Evolutionary conservation across 768 basidiomycete genomes (phyloP).

Genomic region (Mycena galopus): DNA sequence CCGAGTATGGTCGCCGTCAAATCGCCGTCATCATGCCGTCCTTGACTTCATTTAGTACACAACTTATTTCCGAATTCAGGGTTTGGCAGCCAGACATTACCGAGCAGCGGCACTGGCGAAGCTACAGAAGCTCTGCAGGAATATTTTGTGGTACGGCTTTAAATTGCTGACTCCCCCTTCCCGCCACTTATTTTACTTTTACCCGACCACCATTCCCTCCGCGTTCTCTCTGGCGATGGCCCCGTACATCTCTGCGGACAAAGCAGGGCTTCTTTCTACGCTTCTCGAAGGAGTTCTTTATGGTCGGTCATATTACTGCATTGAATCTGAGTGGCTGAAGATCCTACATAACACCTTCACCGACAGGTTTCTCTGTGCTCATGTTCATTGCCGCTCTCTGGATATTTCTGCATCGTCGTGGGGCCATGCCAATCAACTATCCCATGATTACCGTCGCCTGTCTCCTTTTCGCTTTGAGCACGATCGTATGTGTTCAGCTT

Average conservation of each 20-base stretch:
- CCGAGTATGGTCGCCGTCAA: background rate
- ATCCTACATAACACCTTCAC: background rate
- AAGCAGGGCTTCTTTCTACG: conserved; percentile 6
- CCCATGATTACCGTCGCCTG: conserved; percentile 41
- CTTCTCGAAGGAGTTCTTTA: conserved; percentile 13
- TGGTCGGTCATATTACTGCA: background rate
- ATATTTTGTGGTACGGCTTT: background rate
- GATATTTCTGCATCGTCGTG: conserved; percentile 31
- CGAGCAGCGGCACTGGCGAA: no score
- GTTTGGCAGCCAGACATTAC: no score
- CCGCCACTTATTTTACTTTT: no score
- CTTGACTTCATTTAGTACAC: no score
- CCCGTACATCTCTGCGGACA: background rate
- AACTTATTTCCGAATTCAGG: no score
- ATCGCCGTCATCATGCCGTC: no score
- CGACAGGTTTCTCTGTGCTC: conserved; percentile 49
- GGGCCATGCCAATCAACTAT: conserved; percentile 29
- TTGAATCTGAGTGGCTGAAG: background rate
- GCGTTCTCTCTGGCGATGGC: background rate
- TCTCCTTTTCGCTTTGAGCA: conserved; percentile 46
- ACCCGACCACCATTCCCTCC: no score
- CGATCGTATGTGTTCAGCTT: conserved; percentile 32
- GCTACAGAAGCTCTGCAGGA: no score
- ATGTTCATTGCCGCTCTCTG: conserved; percentile 50
- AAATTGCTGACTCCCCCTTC: background rate